Percentiles rank a stretch among this genome's conserved stretches.
Conservation (phyloP, 495 filamentous ascomycete species). For the Xylaria grammica region DNA sequence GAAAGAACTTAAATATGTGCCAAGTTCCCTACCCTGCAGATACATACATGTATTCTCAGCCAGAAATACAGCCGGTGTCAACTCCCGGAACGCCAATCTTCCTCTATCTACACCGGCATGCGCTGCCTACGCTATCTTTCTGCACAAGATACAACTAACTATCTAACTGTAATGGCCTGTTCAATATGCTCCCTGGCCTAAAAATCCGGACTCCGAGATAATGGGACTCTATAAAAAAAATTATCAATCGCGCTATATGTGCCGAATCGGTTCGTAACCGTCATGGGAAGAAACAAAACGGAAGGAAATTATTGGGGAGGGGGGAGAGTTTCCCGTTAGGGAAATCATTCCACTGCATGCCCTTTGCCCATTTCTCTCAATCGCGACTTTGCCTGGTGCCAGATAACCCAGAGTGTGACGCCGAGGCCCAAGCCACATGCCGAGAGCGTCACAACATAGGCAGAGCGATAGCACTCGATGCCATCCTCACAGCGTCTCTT, state of each 20-base stretch:
- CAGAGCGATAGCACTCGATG: conserved; percentile 76
- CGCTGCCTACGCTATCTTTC: too few relatives aligned
- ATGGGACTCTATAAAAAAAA: too few relatives aligned
- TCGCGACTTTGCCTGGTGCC: conserved; percentile 57
- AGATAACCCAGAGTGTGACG: conserved; percentile 77
- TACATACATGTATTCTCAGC: neutral
- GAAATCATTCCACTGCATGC: conserved; percentile 22
- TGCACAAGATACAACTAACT: too few relatives aligned
- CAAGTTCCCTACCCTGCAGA: neutral
- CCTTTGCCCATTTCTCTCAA: conserved; percentile 42
- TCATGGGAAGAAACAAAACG: neutral
- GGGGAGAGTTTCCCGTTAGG: neutral
- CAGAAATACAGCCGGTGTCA: too few relatives aligned
- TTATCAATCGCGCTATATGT: too few relatives aligned
- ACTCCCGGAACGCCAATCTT: neutral
- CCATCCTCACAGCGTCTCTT: conserved; percentile 79
- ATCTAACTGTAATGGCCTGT: too few relatives aligned
- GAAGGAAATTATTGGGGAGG: neutral
- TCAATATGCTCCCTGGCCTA: too few relatives aligned
- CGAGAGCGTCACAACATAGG: conserved; percentile 82
- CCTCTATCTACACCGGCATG: conserved; percentile 1
- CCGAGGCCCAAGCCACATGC: conserved; percentile 72
- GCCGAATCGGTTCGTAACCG: too few relatives aligned
- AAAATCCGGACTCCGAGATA: too few relatives aligned
- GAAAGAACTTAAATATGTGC: neutral